Conservation (phyloP, 352 stramenopile genomes). For the Pilasporangium apinafurcum region DNA sequence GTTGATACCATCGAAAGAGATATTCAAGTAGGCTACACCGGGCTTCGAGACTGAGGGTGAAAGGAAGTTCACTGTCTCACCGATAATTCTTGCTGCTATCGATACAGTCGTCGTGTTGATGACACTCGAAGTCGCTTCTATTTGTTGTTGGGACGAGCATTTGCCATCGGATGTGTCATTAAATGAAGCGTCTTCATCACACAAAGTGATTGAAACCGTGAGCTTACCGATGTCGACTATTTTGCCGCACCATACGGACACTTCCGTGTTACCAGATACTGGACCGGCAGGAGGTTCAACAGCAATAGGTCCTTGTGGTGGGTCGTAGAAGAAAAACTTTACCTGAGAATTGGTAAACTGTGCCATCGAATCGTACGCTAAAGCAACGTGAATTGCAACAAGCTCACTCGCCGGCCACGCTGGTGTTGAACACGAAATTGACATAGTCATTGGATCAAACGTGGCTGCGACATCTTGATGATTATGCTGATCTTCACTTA, state of each 20-base stretch:
- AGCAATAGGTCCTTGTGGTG: slow-evolving; percentile 48
- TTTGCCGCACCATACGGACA: slow-evolving; percentile 47
- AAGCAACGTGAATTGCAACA: slow-evolving; percentile 26
- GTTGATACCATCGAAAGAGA: slow-evolving; percentile 72
- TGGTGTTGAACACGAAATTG: slow-evolving; percentile 32
- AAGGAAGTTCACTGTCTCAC: slow-evolving; percentile 50
- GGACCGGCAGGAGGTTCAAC: slow-evolving; percentile 55
- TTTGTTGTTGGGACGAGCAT: not conserved
- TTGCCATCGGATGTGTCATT: not conserved
- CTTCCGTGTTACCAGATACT: slow-evolving; percentile 40
- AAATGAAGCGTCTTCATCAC: too few species aligned
- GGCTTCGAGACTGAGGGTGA: slow-evolving; percentile 25
- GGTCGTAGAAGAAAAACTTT: slow-evolving; percentile 71
- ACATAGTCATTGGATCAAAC: slow-evolving; percentile 25
- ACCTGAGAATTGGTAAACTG: slow-evolving; percentile 38
- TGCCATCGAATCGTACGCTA: slow-evolving; percentile 11
- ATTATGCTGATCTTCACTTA: slow-evolving; percentile 19
- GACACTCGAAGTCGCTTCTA: not conserved
- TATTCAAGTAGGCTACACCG: slow-evolving; percentile 46
- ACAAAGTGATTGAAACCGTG: slow-evolving; percentile 34
- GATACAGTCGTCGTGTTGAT: slow-evolving; percentile 7
- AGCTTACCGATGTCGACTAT: slow-evolving; percentile 69
- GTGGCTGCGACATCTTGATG: slow-evolving; percentile 21
- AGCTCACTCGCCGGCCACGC: slow-evolving; percentile 57
- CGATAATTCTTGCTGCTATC: slow-evolving; percentile 51